Evolutionary conservation across 2,329 filamentous ascomycete genomes (phyloP).

Genomic region (Neospermospora avenae): DNA sequence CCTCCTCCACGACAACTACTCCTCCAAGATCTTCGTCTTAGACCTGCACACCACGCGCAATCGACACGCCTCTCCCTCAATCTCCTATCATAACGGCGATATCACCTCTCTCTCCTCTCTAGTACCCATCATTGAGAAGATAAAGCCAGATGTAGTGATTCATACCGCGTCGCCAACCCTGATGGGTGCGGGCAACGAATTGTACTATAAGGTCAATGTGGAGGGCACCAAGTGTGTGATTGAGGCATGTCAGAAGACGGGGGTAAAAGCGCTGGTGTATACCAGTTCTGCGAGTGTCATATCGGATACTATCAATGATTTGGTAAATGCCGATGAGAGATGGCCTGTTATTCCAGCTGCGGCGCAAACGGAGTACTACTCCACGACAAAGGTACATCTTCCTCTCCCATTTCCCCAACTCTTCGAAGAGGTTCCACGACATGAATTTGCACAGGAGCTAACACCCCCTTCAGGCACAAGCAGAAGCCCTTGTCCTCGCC

Average conservation of each 20-base stretch:
- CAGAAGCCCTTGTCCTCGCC: conserved; percentile 75
- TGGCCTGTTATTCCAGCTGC: conserved; percentile 73
- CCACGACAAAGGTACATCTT: conserved; percentile 67
- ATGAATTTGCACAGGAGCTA: conserved; percentile 27
- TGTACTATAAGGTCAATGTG: conserved; percentile 82
- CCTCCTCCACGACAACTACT: conserved; percentile 55
- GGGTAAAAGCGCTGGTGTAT: conserved; percentile 81
- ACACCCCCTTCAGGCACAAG: conserved; percentile 53
- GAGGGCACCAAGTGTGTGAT: conserved; percentile 79
- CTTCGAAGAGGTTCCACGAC: no score
- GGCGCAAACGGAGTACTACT: conserved; percentile 77
- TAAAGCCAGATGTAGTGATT: conserved; percentile 78
- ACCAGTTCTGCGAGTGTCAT: conserved; percentile 87
- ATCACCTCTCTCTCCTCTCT: conserved; percentile 67
- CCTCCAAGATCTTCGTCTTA: conserved; percentile 61
- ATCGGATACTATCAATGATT: conserved; percentile 72
- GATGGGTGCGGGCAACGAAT: conserved; percentile 51
- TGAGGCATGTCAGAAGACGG: conserved; percentile 64
- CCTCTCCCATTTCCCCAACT: not conserved
- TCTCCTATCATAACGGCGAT: conserved; percentile 71
- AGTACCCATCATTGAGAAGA: conserved; percentile 58
- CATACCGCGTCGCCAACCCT: conserved; percentile 78
- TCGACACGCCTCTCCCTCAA: conserved; percentile 52
- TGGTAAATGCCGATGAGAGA: conserved; percentile 76
- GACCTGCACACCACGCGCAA: conserved; percentile 71